A percentile compares a stretch with the other conserved stretches of the same genome.
Conservation (phyloP, 257 asterid species). For the Plectranthus barbatus region DNA sequence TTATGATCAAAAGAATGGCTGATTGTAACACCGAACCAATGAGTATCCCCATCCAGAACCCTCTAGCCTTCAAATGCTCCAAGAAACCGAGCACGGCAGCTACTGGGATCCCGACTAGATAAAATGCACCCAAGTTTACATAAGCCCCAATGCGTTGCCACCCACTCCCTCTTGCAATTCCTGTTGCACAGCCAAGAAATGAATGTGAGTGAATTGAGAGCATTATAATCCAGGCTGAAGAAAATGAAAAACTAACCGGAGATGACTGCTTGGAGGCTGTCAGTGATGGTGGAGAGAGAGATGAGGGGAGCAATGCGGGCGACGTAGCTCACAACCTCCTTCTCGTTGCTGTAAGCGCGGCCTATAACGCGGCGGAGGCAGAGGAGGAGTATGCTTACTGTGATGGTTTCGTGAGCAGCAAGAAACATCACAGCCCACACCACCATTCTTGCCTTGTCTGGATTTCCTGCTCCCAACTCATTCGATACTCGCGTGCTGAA, state of each 20-base stretch:
- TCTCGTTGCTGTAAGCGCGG: background rate
- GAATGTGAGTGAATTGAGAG: no score
- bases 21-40: background rate
- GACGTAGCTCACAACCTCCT: background rate
- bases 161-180: slow-evolving; percentile 3
- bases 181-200: background rate
- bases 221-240: no score
- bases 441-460: background rate
- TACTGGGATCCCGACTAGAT: background rate
- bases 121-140: background rate
- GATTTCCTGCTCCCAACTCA: background rate
- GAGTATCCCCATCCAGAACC: background rate
- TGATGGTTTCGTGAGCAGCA: background rate
- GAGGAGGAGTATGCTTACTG: background rate
- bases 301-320: background rate
- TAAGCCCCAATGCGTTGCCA: background rate
- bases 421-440: background rate
- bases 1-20: background rate
- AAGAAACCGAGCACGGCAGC: background rate
- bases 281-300: background rate
- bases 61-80: background rate
- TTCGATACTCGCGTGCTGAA: slow-evolving; percentile 1
- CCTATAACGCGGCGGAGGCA: background rate
- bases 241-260: background rate
- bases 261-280: background rate